Base-by-base conservation (phyloP, 1,284 basidiomycete genomes). In the Austroboletus olivaceoglutinosus region DNA sequence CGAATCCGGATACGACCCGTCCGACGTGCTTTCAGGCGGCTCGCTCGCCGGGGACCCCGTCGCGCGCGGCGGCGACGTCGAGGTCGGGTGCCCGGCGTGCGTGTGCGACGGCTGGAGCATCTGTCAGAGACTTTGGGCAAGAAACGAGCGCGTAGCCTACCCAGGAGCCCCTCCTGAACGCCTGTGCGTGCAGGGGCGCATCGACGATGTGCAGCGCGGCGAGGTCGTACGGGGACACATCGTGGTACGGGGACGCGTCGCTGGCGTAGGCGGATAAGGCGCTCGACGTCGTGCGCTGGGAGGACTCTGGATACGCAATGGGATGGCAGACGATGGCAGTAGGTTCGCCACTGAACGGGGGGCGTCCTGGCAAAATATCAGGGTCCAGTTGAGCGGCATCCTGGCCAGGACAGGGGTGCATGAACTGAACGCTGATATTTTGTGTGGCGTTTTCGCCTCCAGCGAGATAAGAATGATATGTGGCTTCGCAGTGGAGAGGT, bases 351-450 rank as follows among this genome's bases (percentile, higher is more conserved):
- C 53, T 52, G n/a, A 53, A 43, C 6, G 43, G 22, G 52, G 39
- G 44, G 19, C 47, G 58, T 25, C 46, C 55, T 34, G 47, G 60
- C 52, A 67, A 55, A 56, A 60, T 67, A 58, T 63, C 62, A 55
- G 58, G 42, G 53, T 67, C 57, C 61, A 57, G 58, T 64, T 54
- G 64, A 38, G 56, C 43, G 43, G 45, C 27, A 45, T 58, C 63
- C 55, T 55, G 64, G 49, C 43, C 33, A 15, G 54, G 37, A 43
- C 63, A 66, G 52, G 61, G 53, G 37, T 50, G 51, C 64, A 60
- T 51, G 60, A 69, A 68, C 58, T 69, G 67, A 41, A 63, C 54
- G 29, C 63, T 68, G 53, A 67, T 61, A 69, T 58, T 67, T 53
- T 63, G 60, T 40, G 23, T 13, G 30, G 54, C 25, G 45, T 50